phyloP scores from a whole-genome alignment of 306 rosid species.

The Cucurbita pepo region DNA sequence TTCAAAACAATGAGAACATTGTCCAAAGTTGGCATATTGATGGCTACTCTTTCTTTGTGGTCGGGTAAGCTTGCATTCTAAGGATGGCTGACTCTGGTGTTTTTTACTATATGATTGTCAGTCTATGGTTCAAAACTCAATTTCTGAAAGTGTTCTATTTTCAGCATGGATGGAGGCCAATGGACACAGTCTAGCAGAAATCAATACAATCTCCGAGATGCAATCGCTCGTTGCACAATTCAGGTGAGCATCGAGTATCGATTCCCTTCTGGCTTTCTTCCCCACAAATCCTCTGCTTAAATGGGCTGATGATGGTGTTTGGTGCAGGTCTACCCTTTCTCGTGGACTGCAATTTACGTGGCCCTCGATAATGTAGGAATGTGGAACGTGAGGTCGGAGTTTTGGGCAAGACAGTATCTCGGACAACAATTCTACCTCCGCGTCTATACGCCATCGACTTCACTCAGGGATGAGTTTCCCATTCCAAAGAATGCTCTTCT shows the following conservation, averaged over 20 bases:
- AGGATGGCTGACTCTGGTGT: background rate
- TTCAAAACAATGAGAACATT: conserved; percentile 9
- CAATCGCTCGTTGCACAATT: conserved; percentile 9
- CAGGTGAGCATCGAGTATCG: background rate
- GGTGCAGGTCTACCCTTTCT: conserved; percentile 9
- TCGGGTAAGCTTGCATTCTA: conserved; percentile 3
- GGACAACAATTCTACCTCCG: conserved; percentile 13
- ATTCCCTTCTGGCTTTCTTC: background rate
- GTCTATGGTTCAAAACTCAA: background rate
- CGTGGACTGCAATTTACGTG: conserved; percentile 12
- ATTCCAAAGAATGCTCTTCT: conserved; percentile 17
- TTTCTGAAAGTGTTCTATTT: background rate
- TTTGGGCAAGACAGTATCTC: conserved; percentile 9
- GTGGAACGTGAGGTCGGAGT: conserved; percentile 15
- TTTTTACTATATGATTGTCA: background rate
- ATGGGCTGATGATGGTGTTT: background rate
- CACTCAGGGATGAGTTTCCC: conserved; percentile 11
- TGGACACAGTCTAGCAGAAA: conserved; percentile 8
- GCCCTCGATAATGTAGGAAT: conserved; percentile 7
- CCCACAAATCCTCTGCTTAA: background rate
- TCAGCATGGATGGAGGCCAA: conserved; percentile 14
- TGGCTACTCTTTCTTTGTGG: conserved; percentile 14
- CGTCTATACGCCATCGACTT: conserved; percentile 7
- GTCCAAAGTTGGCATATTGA: conserved; percentile 12
- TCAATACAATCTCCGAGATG: conserved; percentile 13